These are phyloP conservation scores for Botrytis byssoidea DNA, from an alignment of 2,329 filamentous ascomycete genomes.

Conservation along the genomic window DNA sequence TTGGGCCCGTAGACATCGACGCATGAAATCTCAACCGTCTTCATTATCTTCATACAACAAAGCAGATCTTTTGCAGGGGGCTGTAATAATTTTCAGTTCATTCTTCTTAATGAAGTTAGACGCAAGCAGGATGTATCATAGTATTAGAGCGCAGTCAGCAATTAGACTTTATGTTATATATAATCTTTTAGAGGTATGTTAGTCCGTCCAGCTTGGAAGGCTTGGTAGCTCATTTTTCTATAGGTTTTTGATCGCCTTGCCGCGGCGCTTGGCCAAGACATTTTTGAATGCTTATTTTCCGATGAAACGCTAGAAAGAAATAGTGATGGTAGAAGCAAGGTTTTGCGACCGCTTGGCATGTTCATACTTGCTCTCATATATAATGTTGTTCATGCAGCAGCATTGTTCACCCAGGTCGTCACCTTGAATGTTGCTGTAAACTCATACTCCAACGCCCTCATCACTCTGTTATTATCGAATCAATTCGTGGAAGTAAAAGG, in stretches of 20 bases:
- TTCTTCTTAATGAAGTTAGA: slow-evolving; percentile 85
- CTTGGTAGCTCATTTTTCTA: slow-evolving; percentile 71
- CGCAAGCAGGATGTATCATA: slow-evolving; percentile 96
- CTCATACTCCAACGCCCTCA: slow-evolving; percentile 92
- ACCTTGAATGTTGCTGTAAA: slow-evolving; percentile 98
- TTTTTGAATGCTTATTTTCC: slow-evolving; percentile 93
- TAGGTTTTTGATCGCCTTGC: slow-evolving; percentile 89
- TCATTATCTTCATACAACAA: slow-evolving; percentile 85
- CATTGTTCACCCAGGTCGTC: slow-evolving; percentile 95
- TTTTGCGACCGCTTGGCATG: slow-evolving; percentile 85
- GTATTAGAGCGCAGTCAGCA: slow-evolving; percentile 90
- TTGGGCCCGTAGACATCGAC: slow-evolving; percentile 55
- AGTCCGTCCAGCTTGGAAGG: not conserved
- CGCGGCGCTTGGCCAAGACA: slow-evolving; percentile 89
- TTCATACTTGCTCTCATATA: slow-evolving; percentile 84
- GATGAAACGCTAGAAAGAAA: slow-evolving; percentile 88
- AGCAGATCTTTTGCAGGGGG: slow-evolving; percentile 87
- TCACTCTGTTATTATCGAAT: slow-evolving; percentile 91
- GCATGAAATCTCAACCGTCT: slow-evolving; percentile 82
- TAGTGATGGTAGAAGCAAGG: slow-evolving; percentile 83
- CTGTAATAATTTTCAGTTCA: slow-evolving; percentile 84
- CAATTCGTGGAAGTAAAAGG: slow-evolving; percentile 99
- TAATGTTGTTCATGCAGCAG: slow-evolving; percentile 81
- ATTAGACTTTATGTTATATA: slow-evolving; percentile 99
- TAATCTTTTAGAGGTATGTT: slow-evolving; percentile 79